Base-by-base conservation (phyloP, 495 filamentous ascomycete genomes). In the Hyphodiscus hymeniophilus region DNA sequence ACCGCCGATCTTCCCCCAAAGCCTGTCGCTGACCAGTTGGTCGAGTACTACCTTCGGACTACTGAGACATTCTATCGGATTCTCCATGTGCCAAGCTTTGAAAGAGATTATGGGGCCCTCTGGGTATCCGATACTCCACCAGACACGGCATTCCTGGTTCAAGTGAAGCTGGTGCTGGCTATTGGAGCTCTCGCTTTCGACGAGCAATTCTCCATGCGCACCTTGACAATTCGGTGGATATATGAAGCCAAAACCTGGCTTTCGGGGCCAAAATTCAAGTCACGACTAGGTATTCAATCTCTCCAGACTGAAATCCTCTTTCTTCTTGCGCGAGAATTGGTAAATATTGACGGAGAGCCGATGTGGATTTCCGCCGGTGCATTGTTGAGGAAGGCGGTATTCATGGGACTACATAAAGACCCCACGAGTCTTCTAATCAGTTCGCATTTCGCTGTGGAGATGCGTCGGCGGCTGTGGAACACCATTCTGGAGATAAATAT, bases 381-480 rank as follows among this genome's bases (percentile, higher is more conserved):
- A 0, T 49, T 85, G 17, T 56, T 84, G 21, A 71, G 79, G 48
- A 69, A 70, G 23, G 79, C 78, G 36, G 66, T 82, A 42, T 67
- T 66, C 38, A 77, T 82, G 64, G 80, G 81, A 0, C 61, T 84
- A 7, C 77, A 85, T 51, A 62, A 72, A 11, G 79, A 84, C 43
- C 78, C 79, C 0, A 55, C 63, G 16, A 49, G 51, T 31, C 52
- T 75, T 1, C 59, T 66, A 12, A 63, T 56, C 22, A 65, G 61
- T 52, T 58, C 72, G 2, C 48, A 46, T 1, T 76, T 81, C 34
- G 66, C 66, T 13, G 71, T 76, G 45, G 82, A 87, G 63, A 79
- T 85, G 74, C 73, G 80, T n/a, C 65, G 82, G 42, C 71, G 81
- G 26, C 64, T 87, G 10, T 85, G 82, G 82, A 74, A 70, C 12